A percentile compares a stretch with the other conserved stretches of the same genome.
phyloP scores from a whole-genome alignment of 108 stramenopile species.

The Cyclostephanos invisitatus region DNA sequence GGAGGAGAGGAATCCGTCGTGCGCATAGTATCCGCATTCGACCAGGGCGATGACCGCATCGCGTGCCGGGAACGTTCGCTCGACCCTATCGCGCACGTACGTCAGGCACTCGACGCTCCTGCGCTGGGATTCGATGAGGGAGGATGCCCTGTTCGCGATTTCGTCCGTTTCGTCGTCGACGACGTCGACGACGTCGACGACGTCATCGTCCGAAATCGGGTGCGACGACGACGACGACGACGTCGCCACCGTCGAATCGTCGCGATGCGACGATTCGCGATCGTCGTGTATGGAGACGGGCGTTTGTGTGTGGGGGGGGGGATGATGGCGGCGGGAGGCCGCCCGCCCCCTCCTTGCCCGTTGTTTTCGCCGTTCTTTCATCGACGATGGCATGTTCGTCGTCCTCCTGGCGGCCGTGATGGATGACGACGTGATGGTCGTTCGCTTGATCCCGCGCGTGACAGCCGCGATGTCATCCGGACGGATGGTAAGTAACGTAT shows the following conservation, averaged over 20 bases:
- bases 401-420: too few species aligned
- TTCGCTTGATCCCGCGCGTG: too few species aligned
- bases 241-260: background rate
- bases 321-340: too few species aligned
- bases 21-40: conserved; percentile 33
- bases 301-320: too few species aligned
- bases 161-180: background rate
- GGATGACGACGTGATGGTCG: too few species aligned
- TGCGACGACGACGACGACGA: background rate
- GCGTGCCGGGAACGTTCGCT: conserved; percentile 30
- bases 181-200: background rate
- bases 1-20: conserved; percentile 41
- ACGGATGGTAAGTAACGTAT: too few species aligned
- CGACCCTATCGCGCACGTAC: conserved; percentile 36
- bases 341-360: too few species aligned
- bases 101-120: conserved; percentile 44
- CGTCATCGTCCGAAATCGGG: background rate
- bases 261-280: too few species aligned
- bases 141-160: background rate
- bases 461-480: too few species aligned
- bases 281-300: too few species aligned
- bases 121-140: conserved; percentile 9
- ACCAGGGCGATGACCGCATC: conserved; percentile 24
- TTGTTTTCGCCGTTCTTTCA: too few species aligned
- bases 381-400: too few species aligned